These are phyloP conservation scores for Suhomyces xylopsoci DNA, from an alignment of 805 yeast species.

Conservation along the genomic window DNA sequence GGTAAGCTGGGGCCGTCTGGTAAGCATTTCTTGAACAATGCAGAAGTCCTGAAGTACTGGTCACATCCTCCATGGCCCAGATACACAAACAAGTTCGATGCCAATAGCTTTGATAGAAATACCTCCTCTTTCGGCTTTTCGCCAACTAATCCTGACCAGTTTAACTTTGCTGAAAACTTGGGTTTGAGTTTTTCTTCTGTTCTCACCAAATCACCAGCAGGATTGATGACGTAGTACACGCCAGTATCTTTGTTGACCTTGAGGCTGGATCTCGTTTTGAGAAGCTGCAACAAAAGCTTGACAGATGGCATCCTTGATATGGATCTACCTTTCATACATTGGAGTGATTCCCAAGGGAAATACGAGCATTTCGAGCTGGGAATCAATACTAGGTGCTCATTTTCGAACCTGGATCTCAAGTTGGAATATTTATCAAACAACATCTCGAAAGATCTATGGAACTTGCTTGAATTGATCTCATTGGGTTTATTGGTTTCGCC, in stretches of 20 bases:
- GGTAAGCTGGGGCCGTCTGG: slow-evolving; percentile 44
- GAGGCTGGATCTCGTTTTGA: slow-evolving; percentile 14
- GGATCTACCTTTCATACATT: slow-evolving; percentile 50
- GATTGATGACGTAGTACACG: slow-evolving; percentile 69
- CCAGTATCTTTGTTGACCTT: not conserved
- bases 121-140: slow-evolving; percentile 54
- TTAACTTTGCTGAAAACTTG: slow-evolving; percentile 32
- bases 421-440: slow-evolving; percentile 30
- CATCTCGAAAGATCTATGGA: slow-evolving; percentile 51
- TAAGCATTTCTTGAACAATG: slow-evolving; percentile 33
- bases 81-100: slow-evolving; percentile 57
- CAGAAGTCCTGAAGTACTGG: slow-evolving; percentile 60
- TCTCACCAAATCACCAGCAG: slow-evolving; percentile 68
- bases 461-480: slow-evolving; percentile 56
- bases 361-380: slow-evolving; percentile 62
- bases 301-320: slow-evolving; percentile 75
- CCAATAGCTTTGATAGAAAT: slow-evolving; percentile 41
- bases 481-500: slow-evolving; percentile 67
- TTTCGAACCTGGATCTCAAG: slow-evolving; percentile 5
- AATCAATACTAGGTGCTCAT: slow-evolving; percentile 63
- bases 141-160: slow-evolving; percentile 58
- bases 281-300: slow-evolving; percentile 38
- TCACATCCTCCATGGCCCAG: slow-evolving; percentile 98
- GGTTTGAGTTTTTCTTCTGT: slow-evolving; percentile 60
- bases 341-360: slow-evolving; percentile 89